Percentiles rank a stretch among this genome's conserved stretches.
These are phyloP conservation scores for Lactarius hatsudake DNA, from an alignment of 768 basidiomycete species.

Conservation along the genomic window DNA sequence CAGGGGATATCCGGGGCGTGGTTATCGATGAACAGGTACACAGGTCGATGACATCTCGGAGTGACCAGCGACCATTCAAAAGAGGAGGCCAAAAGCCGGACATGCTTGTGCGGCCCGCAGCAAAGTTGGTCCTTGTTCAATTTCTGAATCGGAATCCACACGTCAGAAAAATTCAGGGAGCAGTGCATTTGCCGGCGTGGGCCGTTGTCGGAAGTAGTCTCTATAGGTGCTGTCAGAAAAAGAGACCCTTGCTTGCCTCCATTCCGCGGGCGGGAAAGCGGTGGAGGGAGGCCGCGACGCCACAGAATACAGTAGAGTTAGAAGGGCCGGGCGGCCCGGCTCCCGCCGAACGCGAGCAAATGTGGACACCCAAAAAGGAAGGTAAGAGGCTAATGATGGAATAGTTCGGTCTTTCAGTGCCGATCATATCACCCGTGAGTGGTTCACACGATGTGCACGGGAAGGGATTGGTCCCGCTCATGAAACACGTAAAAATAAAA, in stretches of 20 bases:
- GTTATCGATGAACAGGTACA: not conserved
- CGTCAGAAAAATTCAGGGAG: not conserved
- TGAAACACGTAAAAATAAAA: not conserved
- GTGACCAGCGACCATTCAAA: not conserved
- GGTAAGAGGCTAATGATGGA: not conserved
- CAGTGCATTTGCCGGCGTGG: not conserved
- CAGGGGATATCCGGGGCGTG: not conserved
- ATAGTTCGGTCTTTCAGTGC: not conserved
- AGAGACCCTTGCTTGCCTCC: not conserved
- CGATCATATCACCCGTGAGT: constrained; percentile 10
- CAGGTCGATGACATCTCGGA: not conserved
- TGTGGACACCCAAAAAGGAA: not conserved
- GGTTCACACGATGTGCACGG: not conserved
- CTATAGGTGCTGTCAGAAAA: not conserved
- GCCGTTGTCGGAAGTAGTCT: not conserved
- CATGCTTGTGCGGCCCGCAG: not conserved
- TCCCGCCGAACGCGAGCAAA: too few relatives aligned
- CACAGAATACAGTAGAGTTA: not conserved
- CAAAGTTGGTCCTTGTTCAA: not conserved
- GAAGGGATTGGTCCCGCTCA: not conserved
- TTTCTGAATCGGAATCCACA: not conserved
- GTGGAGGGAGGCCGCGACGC: not conserved
- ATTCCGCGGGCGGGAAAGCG: not conserved
- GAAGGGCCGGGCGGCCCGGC: not conserved
- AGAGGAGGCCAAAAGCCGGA: not conserved